phyloP scores from a whole-genome alignment of 495 filamentous ascomycete species.

The Penicillium turbatum region DNA sequence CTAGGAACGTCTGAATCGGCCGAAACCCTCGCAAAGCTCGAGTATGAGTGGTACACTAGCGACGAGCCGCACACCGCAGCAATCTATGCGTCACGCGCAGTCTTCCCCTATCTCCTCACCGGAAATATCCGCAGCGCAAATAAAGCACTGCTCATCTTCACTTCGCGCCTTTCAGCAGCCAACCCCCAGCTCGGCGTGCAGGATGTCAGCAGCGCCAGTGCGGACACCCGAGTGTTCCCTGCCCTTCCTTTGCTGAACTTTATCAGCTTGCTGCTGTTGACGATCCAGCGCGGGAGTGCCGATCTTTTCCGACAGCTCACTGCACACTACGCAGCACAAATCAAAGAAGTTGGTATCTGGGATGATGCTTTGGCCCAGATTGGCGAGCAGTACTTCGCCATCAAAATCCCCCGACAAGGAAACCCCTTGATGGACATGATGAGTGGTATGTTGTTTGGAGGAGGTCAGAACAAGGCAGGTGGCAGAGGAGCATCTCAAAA shows the following conservation, averaged over 20 bases:
- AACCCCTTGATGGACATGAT: conserved; percentile 97
- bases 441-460: conserved; percentile 85
- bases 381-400: conserved; percentile 97
- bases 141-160: conserved; percentile 76
- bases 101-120: conserved; percentile 86
- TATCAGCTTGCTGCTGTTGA: conserved; percentile 74
- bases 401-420: conserved; percentile 78
- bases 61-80: conserved; percentile 86
- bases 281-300: conserved; percentile 71
- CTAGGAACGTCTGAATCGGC: conserved; percentile 88
- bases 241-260: conserved; percentile 88
- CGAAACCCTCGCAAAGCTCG: conserved; percentile 69
- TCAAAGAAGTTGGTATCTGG: conserved; percentile 73
- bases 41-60: conserved; percentile 89
- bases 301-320: conserved; percentile 82
- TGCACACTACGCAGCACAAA: conserved; percentile 71
- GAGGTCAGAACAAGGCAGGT: conserved; percentile 43
- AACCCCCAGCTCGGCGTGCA: conserved; percentile 69
- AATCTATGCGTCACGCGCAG: conserved; percentile 81
- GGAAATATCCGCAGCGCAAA: conserved; percentile 88
- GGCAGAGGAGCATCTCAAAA: conserved; percentile 36
- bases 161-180: conserved; percentile 61
- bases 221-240: conserved; percentile 79
- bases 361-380: conserved; percentile 80
- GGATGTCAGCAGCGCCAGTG: conserved; percentile 69